Evolutionary conservation across 352 stramenopile genomes (phyloP), one percentile per base, ranked within the genome.

Genomic region (Phytopythium helicoides): DNA sequence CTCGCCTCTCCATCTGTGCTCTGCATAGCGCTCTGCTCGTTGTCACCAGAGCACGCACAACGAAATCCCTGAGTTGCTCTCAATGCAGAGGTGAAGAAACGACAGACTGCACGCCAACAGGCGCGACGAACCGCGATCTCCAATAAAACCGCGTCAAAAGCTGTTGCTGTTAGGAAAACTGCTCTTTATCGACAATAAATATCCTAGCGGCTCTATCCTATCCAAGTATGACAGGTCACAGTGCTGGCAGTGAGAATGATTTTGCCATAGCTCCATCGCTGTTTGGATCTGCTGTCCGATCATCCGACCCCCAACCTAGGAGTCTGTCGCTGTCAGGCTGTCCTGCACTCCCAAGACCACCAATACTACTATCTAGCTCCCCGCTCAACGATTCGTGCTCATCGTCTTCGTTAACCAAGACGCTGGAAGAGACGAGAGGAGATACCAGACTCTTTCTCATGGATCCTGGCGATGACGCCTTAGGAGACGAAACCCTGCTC

Each of bases 401-500:
- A 40, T 51, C 15, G 1, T 44, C 49, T n/a, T 56, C 28, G 11
- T 33, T 9, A 1, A 22, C 42, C 11, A 48, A 19, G 9, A 31
- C 44, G 3, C 46, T 40, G 12, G 34, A 37, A 0, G 50, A 14
- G n/a, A 21, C 18, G 8, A 64, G 10, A 4, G 31, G 34, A 23
- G 45, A 56, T 31, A 51, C 28, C 11, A 56, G 11, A 15, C 38
- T 47, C 28, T 48, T 56, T 18, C 50, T 36, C 37, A 49, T 42
- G 26, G 50, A 39, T 23, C 18, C 41, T 10, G 73, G 73, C 0
- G 70, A 67, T 6, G 70, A 68, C 6, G 64, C 51, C 62, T 85
- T 85, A 6, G 73, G 76, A 87, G 50, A 1, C 76, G 76, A 26
- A 87, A 87, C 1, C 76, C 76, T 9, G 71, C 73, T 18, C 71